Conservation (phyloP, 805 yeast species). For the Wickerhamomyces tratensis region DNA sequence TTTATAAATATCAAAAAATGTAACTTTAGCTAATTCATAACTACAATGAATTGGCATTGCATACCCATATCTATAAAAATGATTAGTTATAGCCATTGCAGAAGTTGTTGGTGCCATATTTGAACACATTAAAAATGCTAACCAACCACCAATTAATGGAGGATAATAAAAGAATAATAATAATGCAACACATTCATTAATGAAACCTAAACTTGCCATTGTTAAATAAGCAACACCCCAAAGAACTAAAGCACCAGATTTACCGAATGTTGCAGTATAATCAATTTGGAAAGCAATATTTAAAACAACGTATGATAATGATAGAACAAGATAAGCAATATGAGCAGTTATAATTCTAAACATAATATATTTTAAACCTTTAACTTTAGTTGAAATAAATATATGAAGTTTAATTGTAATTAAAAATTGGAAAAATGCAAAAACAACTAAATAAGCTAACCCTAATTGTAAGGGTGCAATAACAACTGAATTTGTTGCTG, state of each 20-base stretch:
- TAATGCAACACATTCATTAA: conserved; percentile 50
- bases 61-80: conserved; percentile 37
- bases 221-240: conserved; percentile 56
- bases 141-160: conserved; percentile 59
- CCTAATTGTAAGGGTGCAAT: conserved; percentile 62
- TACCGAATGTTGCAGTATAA: conserved; percentile 42
- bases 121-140: conserved; percentile 50
- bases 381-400: conserved; percentile 28
- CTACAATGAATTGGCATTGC: conserved; percentile 56
- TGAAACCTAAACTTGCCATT: conserved; percentile 61
- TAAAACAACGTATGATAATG: conserved; percentile 44
- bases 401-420: conserved; percentile 47
- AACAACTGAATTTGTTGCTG: conserved; percentile 33
- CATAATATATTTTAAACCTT: conserved; percentile 30
- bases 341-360: conserved; percentile 39
- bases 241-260: conserved; percentile 52
- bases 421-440: conserved; percentile 58
- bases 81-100: conserved; percentile 31
- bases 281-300: conserved; percentile 55
- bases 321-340: conserved; percentile 37
- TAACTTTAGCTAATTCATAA: conserved; percentile 42
- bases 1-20: conserved; percentile 42
- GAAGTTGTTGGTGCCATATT: conserved; percentile 56
- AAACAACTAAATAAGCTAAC: conserved; percentile 51
- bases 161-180: conserved; percentile 40